phyloP scores from a whole-genome alignment of 208 protist genomes.

The Tritrichomonas musculus region DNA sequence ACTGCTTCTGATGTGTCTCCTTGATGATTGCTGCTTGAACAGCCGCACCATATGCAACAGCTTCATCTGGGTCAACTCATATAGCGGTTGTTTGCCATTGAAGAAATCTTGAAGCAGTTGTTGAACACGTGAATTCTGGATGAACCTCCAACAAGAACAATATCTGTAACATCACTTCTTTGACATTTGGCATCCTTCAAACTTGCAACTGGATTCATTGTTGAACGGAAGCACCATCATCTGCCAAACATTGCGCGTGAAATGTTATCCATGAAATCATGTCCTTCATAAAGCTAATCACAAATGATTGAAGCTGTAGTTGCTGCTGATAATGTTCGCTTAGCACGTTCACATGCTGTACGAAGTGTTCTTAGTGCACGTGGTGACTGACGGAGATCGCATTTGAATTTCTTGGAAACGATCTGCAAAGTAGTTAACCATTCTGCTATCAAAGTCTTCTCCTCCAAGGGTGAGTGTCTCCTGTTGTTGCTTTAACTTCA shows the following conservation, averaged over 20 bases:
- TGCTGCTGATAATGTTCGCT: conserved; percentile 70
- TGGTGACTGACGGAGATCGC: conserved; percentile 66
- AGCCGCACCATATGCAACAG: conserved; percentile 89
- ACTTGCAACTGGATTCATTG: conserved; percentile 27
- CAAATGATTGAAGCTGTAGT: conserved; percentile 65
- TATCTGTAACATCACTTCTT: conserved; percentile 47
- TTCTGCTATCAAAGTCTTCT: not conserved
- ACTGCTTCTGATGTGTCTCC: conserved; percentile 67
- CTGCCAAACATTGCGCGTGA: conserved; percentile 42
- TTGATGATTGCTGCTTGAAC: conserved; percentile 78
- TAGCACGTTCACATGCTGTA: conserved; percentile 74
- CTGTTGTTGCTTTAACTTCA: not conserved
- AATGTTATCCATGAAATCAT: conserved; percentile 23
- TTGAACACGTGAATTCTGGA: conserved; percentile 47
- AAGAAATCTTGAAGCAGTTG: conserved; percentile 44
- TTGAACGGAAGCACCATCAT: conserved; percentile 35
- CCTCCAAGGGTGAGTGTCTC: conserved; percentile 31
- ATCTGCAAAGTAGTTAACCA: not conserved
- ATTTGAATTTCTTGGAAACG: conserved; percentile 68
- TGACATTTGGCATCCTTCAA: conserved; percentile 48
- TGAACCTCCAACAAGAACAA: conserved; percentile 59
- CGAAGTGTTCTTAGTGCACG: conserved; percentile 72
- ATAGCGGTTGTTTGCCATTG: conserved; percentile 38
- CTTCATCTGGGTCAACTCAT: conserved; percentile 55
- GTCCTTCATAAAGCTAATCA: conserved; percentile 64